Evolutionary conservation across 2,329 filamentous ascomycete genomes (phyloP), one percentile per base, ranked within the genome.

Genomic region (Laburnicola sp.): DNA sequence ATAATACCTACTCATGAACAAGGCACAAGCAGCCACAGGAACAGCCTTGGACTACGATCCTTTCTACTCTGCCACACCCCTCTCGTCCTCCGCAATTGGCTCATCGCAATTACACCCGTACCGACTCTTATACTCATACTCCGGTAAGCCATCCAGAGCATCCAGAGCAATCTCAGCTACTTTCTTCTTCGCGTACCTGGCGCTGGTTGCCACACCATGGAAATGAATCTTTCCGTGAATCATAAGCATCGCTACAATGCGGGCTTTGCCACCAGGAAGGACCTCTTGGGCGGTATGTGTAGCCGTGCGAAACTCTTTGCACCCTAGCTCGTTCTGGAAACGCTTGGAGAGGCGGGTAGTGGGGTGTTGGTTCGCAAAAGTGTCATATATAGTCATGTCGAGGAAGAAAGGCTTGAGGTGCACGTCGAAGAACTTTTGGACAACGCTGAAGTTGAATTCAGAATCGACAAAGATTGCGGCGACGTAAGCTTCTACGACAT

Each of bases 401-500:
- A 82, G 78, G 69, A 97, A 97, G 74, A 86, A 96, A 2, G 85
- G 86, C 50, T 81, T 80, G 48, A 97, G 82, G 57, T 92, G 85
- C 10, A 64, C 68, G n/a, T 83, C 74, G 72, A 96, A 97, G 74
- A 99, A 97, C 0, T 69, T 68, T 56, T 88, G 83, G 1, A 97
- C 87, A 16, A 85, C 79, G 9, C 71, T 70, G 71, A 87, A 97
- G 65, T 94, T 76, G 74, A 93, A 97, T 39, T 81, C 78, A 0
- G 89, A 88, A 72, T 99, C 94, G 8, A 99, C 88, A 68, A 97
- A 97, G 22, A 97, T 80, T 21, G 93, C 93, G 1, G 91, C 94
- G 2, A 97, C 76, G 62, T 91, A 94, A 0, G 93, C 85, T 77
- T 99, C 94, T 3, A 97, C 79, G 32, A 96, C 83, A 70, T 99